Percentiles rank a stretch among this genome's conserved stretches.
Conservation (phyloP, 305 asterid species). For the Salvia sclarea region DNA sequence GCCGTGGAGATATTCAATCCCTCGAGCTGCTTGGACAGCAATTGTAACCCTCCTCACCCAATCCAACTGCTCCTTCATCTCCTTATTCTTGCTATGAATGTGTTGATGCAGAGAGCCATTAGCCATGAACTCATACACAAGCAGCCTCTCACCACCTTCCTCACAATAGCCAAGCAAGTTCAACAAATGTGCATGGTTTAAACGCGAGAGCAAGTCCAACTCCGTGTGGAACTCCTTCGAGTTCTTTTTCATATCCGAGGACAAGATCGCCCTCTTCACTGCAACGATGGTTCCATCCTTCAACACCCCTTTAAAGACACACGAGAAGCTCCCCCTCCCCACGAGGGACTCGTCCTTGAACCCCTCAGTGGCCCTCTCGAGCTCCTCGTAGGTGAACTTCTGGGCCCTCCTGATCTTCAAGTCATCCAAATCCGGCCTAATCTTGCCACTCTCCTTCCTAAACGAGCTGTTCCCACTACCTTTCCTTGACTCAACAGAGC, state of each 20-base stretch:
- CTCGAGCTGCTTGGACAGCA: conserved; percentile 85
- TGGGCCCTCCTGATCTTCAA: conserved; percentile 69
- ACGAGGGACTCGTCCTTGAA: conserved; percentile 67
- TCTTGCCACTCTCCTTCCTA: conserved; percentile 50
- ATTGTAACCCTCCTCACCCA: conserved; percentile 79
- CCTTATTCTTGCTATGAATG: conserved; percentile 53
- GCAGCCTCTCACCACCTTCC: conserved; percentile 68
- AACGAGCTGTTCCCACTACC: conserved; percentile 37
- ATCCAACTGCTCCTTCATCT: conserved; percentile 53
- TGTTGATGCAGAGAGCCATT: conserved; percentile 77
- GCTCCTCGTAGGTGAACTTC: conserved; percentile 64
- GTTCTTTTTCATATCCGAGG: conserved; percentile 68
- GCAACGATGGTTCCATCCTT: conserved; percentile 72
- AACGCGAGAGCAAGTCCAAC: conserved; percentile 68
- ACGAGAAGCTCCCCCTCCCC: conserved; percentile 79
- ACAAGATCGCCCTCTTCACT: conserved; percentile 64
- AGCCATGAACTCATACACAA: conserved; percentile 84
- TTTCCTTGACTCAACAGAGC: conserved; percentile 46
- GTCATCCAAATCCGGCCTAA: conserved; percentile 61
- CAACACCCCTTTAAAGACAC: conserved; percentile 71
- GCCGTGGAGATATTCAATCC: conserved; percentile 79
- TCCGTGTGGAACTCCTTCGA: conserved; percentile 74
- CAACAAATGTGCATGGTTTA: conserved; percentile 75
- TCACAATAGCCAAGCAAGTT: conserved; percentile 79
- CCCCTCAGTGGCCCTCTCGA: conserved; percentile 62